A percentile compares a stretch with the other conserved stretches of the same genome.
These are phyloP conservation scores for Cydonia oblonga DNA, from an alignment of 331 rosid species.

Conservation along the genomic window DNA sequence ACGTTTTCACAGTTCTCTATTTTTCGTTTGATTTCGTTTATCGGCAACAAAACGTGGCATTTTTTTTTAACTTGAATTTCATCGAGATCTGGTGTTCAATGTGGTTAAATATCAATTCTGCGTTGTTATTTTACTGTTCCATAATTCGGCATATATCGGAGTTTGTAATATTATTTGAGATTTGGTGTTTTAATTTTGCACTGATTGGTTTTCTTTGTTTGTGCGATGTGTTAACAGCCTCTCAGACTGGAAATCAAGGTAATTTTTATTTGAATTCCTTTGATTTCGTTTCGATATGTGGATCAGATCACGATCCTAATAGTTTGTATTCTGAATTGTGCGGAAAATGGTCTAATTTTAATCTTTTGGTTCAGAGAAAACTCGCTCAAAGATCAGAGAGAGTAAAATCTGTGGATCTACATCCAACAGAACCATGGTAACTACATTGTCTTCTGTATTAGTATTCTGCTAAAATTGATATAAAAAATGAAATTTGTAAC, in stretches of 20 bases:
- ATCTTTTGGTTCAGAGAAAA: constrained; percentile 59
- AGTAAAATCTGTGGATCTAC: constrained; percentile 96
- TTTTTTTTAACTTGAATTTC: constrained; percentile 2
- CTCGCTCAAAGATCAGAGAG: constrained; percentile 98
- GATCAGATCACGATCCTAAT: constrained; percentile 14
- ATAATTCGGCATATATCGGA: background rate
- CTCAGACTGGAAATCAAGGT: constrained; percentile 99
- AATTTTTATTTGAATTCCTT: background rate
- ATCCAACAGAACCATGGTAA: constrained; percentile 94
- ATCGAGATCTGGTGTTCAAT: constrained; percentile 31
- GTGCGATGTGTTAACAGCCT: constrained; percentile 57
- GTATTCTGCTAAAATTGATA: background rate
- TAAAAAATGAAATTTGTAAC: background rate
- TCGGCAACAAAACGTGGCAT: background rate
- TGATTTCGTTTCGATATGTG: background rate
- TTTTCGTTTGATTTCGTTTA: constrained; percentile 1
- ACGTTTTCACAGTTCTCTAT: background rate
- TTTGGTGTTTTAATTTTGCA: constrained; percentile 12
- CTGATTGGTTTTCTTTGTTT: constrained; percentile 28
- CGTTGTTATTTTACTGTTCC: background rate
- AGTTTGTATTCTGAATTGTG: constrained; percentile 8
- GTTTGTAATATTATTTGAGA: constrained; percentile 1
- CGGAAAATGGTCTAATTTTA: constrained; percentile 12
- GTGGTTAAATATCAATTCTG: background rate
- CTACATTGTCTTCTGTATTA: background rate